Base-by-base conservation (phyloP, 805 yeast genomes). In the Wickerhamomyces subpelliculosus region DNA sequence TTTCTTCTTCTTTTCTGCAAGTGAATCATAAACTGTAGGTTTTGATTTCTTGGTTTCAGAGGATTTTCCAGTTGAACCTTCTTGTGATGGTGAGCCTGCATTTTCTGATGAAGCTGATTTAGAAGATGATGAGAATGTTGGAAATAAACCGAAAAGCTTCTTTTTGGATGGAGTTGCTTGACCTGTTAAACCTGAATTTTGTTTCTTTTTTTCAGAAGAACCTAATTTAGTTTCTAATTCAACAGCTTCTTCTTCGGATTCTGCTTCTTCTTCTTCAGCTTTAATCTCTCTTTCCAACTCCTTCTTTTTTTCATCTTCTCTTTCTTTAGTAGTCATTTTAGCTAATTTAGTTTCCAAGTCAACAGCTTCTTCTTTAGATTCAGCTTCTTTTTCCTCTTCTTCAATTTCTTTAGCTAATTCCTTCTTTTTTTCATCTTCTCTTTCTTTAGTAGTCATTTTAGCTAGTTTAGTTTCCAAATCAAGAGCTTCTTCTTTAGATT, bases 1-100 rank as follows among this genome's bases (percentile, higher is more conserved):
- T 19, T 49, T 38, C 23, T 47, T 36, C 19, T 47, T 35, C 33
- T 46, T 33, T 12, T 34, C n/a, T 5, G 43, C 46, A 27, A 46
- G 35, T 37, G 51, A 43, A 33, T 53, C 55, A 40, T 47, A 38
- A 11, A 43, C 36, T 6, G 55, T 44, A 10, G 21, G 28, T 24
- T 24, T 32, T 21, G 21, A 13, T 32, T n/a, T n/a, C n/a, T n/a
- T n/a, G 22, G 41, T 39, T 21, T 34, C 36, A 9, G 41, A 23
- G 17, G 33, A 27, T 29, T 37, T 31, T 21, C 22, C 17, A 19
- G 32, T 10, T 8, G 17, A n/a, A n/a, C n/a, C n/a, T n/a, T n/a
- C n/a, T n/a, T n/a, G n/a, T n/a, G n/a, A n/a, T n/a, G n/a, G n/a
- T n/a, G n/a, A n/a, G n/a, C n/a, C n/a, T n/a, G 24, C 28, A 29